Conservation (phyloP, 1,284 basidiomycete species). For the Trichosporon sp. region DNA sequence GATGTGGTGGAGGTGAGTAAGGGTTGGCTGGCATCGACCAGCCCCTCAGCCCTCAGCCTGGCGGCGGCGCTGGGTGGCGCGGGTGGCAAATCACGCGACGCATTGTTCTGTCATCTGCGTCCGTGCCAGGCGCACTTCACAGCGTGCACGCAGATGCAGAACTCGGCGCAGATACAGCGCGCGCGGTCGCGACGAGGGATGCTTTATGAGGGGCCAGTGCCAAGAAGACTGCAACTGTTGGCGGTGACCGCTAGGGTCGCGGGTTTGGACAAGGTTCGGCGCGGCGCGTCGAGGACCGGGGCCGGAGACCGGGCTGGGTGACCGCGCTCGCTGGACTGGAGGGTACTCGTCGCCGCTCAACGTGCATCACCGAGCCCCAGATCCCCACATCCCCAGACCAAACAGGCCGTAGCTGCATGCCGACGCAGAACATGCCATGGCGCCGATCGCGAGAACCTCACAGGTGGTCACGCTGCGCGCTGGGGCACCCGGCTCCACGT, state of each 20-base stretch:
- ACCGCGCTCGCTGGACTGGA: not conserved
- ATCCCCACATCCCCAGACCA: too few species aligned
- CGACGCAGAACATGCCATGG: too few species aligned
- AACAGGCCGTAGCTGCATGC: too few species aligned
- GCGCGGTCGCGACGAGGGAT: not conserved
- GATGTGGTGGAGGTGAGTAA: not conserved
- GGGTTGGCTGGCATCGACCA: not conserved
- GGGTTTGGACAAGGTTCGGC: not conserved
- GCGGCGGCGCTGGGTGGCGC: not conserved
- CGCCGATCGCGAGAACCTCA: not conserved
- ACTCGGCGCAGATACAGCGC: too few species aligned
- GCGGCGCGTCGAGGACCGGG: not conserved
- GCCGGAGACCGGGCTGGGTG: too few species aligned
- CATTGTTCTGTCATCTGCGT: too few species aligned
- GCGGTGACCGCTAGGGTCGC: not conserved
- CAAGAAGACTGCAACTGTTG: not conserved
- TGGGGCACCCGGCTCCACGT: not conserved
- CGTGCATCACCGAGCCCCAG: too few species aligned
- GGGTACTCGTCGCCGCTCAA: not conserved
- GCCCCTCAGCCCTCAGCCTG: not conserved
- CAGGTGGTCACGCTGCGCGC: not conserved
- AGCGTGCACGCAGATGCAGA: too few species aligned
- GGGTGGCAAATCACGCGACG: not conserved
- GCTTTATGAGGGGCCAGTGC: not conserved
- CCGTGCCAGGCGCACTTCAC: too few species aligned